Evolutionary conservation across 2,329 filamentous ascomycete genomes (phyloP).

Genomic region (Thermoascus crustaceus): DNA sequence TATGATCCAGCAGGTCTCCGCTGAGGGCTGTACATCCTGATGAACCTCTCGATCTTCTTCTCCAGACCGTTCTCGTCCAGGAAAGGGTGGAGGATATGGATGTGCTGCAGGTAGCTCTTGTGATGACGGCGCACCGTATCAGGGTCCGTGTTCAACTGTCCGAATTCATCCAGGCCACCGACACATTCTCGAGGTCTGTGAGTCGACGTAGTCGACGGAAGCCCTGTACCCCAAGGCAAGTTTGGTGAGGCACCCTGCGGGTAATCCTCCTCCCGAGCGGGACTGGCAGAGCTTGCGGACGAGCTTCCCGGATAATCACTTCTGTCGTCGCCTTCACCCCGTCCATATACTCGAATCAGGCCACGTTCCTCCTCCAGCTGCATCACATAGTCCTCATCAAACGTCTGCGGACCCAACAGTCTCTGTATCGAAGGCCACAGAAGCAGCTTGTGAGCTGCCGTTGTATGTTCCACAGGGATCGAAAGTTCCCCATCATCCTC

Average conservation of each 20-base stretch:
- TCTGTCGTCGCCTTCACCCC: constrained; percentile 63
- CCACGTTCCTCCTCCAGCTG: constrained; percentile 66
- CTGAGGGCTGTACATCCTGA: constrained; percentile 38
- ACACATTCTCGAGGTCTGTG: constrained; percentile 25
- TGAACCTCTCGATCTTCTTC: constrained; percentile 45
- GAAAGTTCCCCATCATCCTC: constrained; percentile 19
- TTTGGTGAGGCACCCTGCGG: constrained; percentile 37
- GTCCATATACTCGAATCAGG: constrained; percentile 65
- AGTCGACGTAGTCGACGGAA: constrained; percentile 22
- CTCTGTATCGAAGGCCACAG: constrained; percentile 60
- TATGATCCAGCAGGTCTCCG: constrained; percentile 9
- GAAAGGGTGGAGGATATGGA: constrained; percentile 58
- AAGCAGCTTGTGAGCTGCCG: constrained; percentile 75
- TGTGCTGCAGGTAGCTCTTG: constrained; percentile 50
- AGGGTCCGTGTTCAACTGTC: constrained; percentile 46
- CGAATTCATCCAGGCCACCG: constrained; percentile 43
- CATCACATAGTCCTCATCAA: constrained; percentile 65
- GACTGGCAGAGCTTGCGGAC: constrained; percentile 15
- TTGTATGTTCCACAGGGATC: constrained; percentile 80
- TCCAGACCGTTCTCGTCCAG: constrained; percentile 48
- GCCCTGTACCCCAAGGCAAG: constrained; percentile 45
- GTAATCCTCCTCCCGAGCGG: constrained; percentile 19
- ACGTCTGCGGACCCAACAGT: constrained; percentile 50
- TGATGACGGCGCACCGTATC: constrained; percentile 44
- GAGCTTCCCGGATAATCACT: constrained; percentile 40